phyloP scores from a whole-genome alignment of 352 stramenopile genomes.

The Hyaloperonospora brassicae region DNA sequence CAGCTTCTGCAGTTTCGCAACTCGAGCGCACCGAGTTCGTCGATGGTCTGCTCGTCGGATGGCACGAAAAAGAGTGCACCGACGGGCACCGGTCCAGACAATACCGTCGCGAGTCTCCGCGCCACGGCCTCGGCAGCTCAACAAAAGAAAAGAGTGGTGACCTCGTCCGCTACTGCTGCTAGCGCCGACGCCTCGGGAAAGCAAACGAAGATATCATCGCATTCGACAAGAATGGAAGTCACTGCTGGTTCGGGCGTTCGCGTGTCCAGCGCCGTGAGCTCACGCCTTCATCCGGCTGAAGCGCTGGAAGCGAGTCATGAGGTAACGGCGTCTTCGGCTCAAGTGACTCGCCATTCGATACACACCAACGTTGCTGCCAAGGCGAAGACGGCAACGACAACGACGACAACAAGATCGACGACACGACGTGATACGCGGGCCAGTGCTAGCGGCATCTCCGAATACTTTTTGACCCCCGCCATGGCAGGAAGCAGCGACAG shows the following conservation, averaged over 20 bases:
- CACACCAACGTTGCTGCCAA: constrained; percentile 17
- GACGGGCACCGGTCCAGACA: constrained; percentile 12
- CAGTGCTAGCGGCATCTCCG: constrained; percentile 5
- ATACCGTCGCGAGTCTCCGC: constrained; percentile 20
- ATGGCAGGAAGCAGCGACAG: constrained; percentile 13
- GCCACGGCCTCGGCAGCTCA: constrained; percentile 4
- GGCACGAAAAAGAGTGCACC: constrained; percentile 18
- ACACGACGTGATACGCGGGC: constrained; percentile 8
- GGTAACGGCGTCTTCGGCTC: constrained; percentile 11
- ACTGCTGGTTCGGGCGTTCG: constrained; percentile 3
- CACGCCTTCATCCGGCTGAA: too few relatives aligned
- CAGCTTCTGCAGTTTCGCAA: constrained; percentile 26
- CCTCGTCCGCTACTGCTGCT: too few relatives aligned
- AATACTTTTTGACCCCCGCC: neutral
- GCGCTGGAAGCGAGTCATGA: constrained; percentile 4
- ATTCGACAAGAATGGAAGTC: constrained; percentile 10
- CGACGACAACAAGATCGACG: neutral
- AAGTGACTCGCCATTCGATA: constrained; percentile 16
- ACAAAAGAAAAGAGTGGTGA: constrained; percentile 1
- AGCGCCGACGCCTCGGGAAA: neutral
- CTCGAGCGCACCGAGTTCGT: constrained; percentile 14
- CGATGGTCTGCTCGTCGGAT: constrained; percentile 17
- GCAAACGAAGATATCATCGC: constrained; percentile 9
- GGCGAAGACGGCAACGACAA: constrained; percentile 1
- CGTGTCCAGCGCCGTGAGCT: too few relatives aligned